Evolutionary conservation across 2,329 filamentous ascomycete species (phyloP), one percentile per base, ranked within the genome.

Genomic region (Aspergillus hortae): DNA sequence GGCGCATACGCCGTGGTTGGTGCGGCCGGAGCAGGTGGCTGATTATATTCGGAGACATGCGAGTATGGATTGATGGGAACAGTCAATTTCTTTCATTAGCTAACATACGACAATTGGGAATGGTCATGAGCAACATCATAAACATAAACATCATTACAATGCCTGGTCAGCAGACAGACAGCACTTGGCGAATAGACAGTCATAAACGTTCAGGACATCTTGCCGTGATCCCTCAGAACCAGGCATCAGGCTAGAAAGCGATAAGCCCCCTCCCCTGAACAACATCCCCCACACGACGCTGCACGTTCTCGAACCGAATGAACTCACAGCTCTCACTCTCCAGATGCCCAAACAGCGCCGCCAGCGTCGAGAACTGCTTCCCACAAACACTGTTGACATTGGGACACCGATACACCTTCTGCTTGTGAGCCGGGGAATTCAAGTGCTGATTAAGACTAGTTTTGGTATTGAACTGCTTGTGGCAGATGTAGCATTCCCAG

Each of bases 401-500:
- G 1, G 72, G 74, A 46, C 74, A 78, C 59, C 72, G 68, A 56
- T 80, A 76, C 1, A 77, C 60, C 27, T 70, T 71, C 55, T 75
- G 73, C 68, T 75, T 70, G 70, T 83, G 82, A 0, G 60, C 66
- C 0, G 77, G 70, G 0, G 82, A 86, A 36, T 73, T 75, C 1
- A 86, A 62, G 57, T 87, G 83, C 48, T 75, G 68, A 44, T 80
- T 79, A 2, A 86, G 70, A 0, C 60, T 58, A 0, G 40, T 11
- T 0, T 72, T 48, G 0, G 45, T 51, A 0, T 23, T 47, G 55
- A 83, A 86, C 0, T 60, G 25, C 9, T 67, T 65, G 19, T 76
- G 65, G 59, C 84, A 87, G 4, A 86, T 54, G 53, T 79, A 80
- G 67, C 82, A 85, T 57, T 79, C 74, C 62, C 71, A 84, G 1